Evolutionary conservation across 768 basidiomycete genomes (phyloP), one percentile per base, ranked within the genome.

Genomic region (Nevesoporus exiguus): DNA sequence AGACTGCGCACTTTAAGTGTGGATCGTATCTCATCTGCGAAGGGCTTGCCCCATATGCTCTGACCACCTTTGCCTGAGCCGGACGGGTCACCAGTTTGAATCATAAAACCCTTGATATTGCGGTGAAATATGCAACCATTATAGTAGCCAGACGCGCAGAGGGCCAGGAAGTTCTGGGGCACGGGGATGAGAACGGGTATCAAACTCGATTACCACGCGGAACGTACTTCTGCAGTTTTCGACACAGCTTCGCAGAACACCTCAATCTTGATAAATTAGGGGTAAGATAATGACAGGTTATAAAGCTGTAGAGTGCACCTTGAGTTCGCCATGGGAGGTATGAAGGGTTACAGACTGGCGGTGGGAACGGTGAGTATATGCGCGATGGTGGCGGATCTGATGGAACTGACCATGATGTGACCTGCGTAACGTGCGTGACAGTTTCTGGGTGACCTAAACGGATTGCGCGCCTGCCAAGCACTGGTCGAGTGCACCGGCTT

Each of bases 181-280:
- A 50, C 11, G 17, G 6, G n/a, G 27, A 54, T 56, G 21, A 47
- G 49, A 40, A 46, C 2, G 24, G 17, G 36, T 2, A 52, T 40
- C 30, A 37, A 21, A 21, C 8, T 19, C 19, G 7, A 46, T 55
- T 39, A 14, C 48, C 19, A 30, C 36, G 19, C 25, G 4, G 31
- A 53, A 54, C 58, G n/a, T 58, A 93, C 95, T 78, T 99, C 96
- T 61, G 95, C 93, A 11, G 94, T 79, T 71, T 93, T 93, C 22
- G 97, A 97, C 19, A 93, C 90, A 7, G 96, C 87, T 73, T 99
- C 97, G 69, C 97, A 98, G 74, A 98, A 98, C 13, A 99, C 69
- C 73, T 99, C 97, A 57, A 98, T 84, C 94, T 98, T 67, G 45
- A 52, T 29, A 3, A 30, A 45, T 30, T 10, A 5, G 22, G n/a